A percentile compares a stretch with the other conserved stretches of the same genome.
These are phyloP conservation scores for Sparassis latifolia DNA, from an alignment of 1,284 basidiomycete species.

Conservation along the genomic window DNA sequence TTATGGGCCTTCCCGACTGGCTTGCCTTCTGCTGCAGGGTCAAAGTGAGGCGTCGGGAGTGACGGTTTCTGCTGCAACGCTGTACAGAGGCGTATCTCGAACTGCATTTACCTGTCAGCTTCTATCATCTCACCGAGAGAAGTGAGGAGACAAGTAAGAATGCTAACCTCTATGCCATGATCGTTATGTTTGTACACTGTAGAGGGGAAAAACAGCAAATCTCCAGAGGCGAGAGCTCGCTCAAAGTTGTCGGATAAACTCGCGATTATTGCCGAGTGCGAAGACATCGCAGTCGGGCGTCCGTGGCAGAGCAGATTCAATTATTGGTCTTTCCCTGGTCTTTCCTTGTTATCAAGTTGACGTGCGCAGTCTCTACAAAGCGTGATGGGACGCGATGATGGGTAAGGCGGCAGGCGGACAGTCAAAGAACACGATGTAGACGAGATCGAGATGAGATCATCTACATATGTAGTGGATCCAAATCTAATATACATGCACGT, in stretches of 20 bases:
- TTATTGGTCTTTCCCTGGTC: too few species aligned
- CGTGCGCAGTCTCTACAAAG: too few species aligned
- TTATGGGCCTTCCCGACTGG: conserved; percentile 28
- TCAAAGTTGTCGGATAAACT: conserved; percentile 55
- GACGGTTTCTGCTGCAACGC: conserved; percentile 71
- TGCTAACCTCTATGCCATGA: conserved; percentile 50
- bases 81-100: conserved; percentile 76
- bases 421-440: too few species aligned
- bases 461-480: too few species aligned
- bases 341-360: too few species aligned
- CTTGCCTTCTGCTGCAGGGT: conserved; percentile 20
- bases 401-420: too few species aligned
- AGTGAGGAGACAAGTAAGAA: background rate
- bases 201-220: conserved; percentile 75
- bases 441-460: too few species aligned
- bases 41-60: conserved; percentile 41
- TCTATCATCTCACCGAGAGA: background rate
- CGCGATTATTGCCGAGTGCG: conserved; percentile 45
- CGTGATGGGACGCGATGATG: too few species aligned
- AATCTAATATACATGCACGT: too few species aligned
- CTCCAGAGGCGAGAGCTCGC: conserved; percentile 56
- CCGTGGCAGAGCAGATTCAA: too few species aligned
- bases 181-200: conserved; percentile 55
- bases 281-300: background rate
- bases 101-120: conserved; percentile 38